Evolutionary conservation across 352 stramenopile species (phyloP), one percentile per base, ranked within the genome.

Genomic region (Discostella stelligera): DNA sequence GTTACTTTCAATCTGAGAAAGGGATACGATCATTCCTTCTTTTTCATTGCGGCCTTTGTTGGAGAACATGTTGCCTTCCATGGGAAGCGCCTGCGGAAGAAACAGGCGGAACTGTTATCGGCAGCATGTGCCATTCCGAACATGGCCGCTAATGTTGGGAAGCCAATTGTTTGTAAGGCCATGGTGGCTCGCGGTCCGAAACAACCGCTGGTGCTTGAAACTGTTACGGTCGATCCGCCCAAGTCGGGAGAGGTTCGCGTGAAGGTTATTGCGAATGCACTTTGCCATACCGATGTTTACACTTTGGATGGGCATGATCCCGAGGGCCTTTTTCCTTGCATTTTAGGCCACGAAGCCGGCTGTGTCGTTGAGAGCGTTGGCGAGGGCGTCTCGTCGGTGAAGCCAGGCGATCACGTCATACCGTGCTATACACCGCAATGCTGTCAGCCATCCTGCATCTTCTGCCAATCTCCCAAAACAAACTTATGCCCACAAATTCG

Each of bases 1-100:
- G 48, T 96, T 54, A 96, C 85, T 30, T 66, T 97, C 10, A 74
- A 92, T 46, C 80, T 81, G 52, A 77, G 92, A 60, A 91, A 97
- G 16, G 96, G 96, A 48, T 99, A 98, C 84, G 96, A 99, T 86
- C 97, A 99, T 89, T 96, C 93, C 71, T 99, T 99, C 83, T 98
- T 97, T 80, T 98, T 98, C 88, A 98, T 99, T 81, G 87, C 94
- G 64, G 94, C 94, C 0, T 98, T 98, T 74, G 89, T 98, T 39
- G 95, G 97, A 52, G 94, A 99, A 73, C 97, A 99, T 84, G 79
- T 99, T 65, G 89, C 93, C 74, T 96, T 97, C 79, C 96, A 98
- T 84, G 95, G 94, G 10, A 89, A 96, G 39, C 80, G 86, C 20
- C 85, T 98, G 49, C 77, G 54, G 8, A 71, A 60, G 48, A 81